phyloP scores from a whole-genome alignment of 768 basidiomycete genomes.

The Mycena galericulata region DNA sequence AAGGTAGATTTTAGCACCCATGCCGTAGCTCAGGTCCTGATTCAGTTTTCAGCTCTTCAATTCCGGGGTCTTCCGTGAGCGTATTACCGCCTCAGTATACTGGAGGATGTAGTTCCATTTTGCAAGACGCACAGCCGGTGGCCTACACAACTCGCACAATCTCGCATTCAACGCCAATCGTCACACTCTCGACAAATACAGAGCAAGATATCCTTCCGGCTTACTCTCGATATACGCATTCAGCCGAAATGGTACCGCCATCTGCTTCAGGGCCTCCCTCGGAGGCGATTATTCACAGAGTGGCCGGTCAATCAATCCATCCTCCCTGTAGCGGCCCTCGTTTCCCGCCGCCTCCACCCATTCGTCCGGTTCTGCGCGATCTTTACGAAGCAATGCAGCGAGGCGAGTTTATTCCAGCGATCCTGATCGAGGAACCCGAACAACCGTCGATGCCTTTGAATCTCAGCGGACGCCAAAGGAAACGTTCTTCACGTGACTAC shows the following conservation, averaged over 20 bases:
- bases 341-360: neutral
- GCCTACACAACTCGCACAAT: neutral
- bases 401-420: neutral
- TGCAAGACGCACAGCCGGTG: no score
- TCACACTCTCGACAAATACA: neutral
- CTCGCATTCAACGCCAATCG: neutral
- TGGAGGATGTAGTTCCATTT: neutral
- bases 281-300: neutral
- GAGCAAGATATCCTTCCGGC: neutral
- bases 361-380: neutral
- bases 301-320: neutral
- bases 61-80: no score
- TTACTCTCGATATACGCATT: neutral
- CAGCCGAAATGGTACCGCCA: neutral
- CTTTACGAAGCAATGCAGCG: slow-evolving; percentile 4
- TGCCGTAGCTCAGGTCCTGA: no score
- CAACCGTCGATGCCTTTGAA: neutral
- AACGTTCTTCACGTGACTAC: neutral
- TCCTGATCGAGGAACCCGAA: neutral
- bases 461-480: neutral
- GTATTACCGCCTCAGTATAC: neutral
- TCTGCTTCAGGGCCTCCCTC: neutral
- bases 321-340: neutral
- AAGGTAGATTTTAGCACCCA: no score
- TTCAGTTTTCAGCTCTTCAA: no score